Conservation (phyloP, 1,284 basidiomycete genomes). For the Pholiota adiposa region DNA sequence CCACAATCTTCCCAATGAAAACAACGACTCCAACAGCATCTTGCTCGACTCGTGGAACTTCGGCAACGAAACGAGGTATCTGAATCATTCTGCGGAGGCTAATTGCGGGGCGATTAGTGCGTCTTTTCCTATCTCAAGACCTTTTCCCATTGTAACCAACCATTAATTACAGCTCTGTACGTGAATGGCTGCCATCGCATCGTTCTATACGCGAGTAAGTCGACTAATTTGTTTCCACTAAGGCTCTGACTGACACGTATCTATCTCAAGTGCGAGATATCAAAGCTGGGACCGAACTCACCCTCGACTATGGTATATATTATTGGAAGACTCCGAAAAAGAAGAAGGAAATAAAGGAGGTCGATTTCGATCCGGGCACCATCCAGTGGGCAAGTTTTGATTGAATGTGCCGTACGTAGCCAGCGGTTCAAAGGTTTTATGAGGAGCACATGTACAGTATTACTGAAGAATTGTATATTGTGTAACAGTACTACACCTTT, state of each 20-base stretch:
- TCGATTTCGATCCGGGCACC: background rate
- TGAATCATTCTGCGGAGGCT: slow-evolving; percentile 49
- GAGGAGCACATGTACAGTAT: no score
- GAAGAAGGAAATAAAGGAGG: background rate
- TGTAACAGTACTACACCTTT: no score
- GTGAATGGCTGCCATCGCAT: background rate
- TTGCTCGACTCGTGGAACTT: slow-evolving; percentile 49
- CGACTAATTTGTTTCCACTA: background rate
- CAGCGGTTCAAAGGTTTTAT: no score
- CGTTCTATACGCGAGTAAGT: background rate
- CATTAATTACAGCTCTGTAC: background rate
- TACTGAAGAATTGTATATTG: no score
- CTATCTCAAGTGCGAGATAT: background rate
- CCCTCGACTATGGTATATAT: background rate
- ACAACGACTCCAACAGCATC: slow-evolving; percentile 4
- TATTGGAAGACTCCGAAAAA: background rate
- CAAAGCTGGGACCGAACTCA: background rate
- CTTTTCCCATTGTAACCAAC: slow-evolving; percentile 1
- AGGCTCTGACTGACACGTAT: background rate
- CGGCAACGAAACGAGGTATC: slow-evolving; percentile 59
- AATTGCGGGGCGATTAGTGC: slow-evolving; percentile 49
- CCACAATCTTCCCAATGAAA: slow-evolving; percentile 20
- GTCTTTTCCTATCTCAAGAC: slow-evolving; percentile 20
- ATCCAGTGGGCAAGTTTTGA: background rate
- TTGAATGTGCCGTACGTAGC: no score